These are phyloP conservation scores for Sphagnum tenellum DNA, from an alignment of 225 moss, liverwort and hornwort genomes.

Conservation along the genomic window DNA sequence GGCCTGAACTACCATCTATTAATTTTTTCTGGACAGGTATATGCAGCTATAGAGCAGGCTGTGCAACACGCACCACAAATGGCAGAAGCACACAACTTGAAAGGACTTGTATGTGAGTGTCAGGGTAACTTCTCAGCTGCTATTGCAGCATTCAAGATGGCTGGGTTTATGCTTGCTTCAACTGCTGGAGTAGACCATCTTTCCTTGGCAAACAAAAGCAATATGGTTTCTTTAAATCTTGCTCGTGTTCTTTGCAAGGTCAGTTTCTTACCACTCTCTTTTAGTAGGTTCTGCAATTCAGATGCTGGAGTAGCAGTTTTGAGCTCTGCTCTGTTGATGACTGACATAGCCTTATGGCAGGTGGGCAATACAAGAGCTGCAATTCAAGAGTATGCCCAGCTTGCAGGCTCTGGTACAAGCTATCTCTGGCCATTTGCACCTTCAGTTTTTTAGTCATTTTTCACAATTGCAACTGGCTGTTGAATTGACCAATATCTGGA, in stretches of 20 bases:
- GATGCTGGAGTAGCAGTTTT: background rate
- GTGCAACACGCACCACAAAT: conserved; percentile 68
- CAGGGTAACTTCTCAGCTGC: conserved; percentile 68
- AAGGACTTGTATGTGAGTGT: conserved; percentile 80
- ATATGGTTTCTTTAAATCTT: conserved; percentile 66
- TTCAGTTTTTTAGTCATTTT: too few relatives aligned
- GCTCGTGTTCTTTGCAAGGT: conserved; percentile 86
- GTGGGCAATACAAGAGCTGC: conserved; percentile 53
- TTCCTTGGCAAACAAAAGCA: conserved; percentile 16
- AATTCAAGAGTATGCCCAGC: conserved; percentile 61
- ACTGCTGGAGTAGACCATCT: conserved; percentile 13
- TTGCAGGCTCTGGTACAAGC: conserved; percentile 39
- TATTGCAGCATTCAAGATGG: conserved; percentile 52
- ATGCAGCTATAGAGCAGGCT: conserved; percentile 74
- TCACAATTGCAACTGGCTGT: too few relatives aligned
- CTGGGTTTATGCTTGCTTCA: conserved; percentile 33
- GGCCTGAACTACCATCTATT: background rate
- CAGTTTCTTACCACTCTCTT: conserved; percentile 5
- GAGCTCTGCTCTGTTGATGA: background rate
- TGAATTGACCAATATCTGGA: too few relatives aligned
- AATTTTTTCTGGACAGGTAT: conserved; percentile 38
- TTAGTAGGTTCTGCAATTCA: background rate
- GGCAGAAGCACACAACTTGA: conserved; percentile 73
- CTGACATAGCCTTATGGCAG: conserved; percentile 20
- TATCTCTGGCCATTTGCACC: too few relatives aligned